A percentile compares a stretch with the other conserved stretches of the same genome.
phyloP scores from a whole-genome alignment of 129 eudicot genomes.

The Lonicera japonica region DNA sequence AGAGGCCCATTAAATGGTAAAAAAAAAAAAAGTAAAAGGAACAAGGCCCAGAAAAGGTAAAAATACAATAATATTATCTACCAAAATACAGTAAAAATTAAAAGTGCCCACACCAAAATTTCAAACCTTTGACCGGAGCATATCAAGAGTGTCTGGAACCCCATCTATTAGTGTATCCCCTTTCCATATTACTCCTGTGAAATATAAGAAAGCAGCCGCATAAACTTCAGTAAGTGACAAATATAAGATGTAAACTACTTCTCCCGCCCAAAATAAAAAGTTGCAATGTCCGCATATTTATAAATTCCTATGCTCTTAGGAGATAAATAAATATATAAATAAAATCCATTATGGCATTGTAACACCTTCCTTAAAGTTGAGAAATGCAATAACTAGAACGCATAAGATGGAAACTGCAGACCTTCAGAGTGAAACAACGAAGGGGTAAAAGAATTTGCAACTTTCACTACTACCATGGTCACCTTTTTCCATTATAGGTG shows the following conservation, averaged over 20 bases:
- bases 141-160: conserved; percentile 90
- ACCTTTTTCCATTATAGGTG: too few relatives aligned
- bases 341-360: too few relatives aligned
- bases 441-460: too few relatives aligned
- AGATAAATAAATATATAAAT: too few relatives aligned
- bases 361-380: too few relatives aligned
- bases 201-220: conserved; percentile 5
- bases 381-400: too few relatives aligned
- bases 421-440: too few relatives aligned
- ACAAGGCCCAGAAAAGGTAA: neutral
- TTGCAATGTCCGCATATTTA: too few relatives aligned
- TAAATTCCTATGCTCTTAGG: neutral
- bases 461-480: too few relatives aligned
- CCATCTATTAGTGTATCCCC: conserved; percentile 92
- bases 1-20: neutral
- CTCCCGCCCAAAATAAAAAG: neutral
- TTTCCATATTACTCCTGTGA: conserved; percentile 94
- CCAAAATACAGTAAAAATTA: neutral
- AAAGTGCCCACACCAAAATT: neutral
- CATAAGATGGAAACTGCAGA: too few relatives aligned
- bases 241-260: neutral
- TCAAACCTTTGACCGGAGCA: conserved; percentile 86
- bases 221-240: neutral
- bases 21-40: neutral
- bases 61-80: neutral